phyloP scores from a whole-genome alignment of 75 land plant genomes.

The Pinus albicaulis region DNA sequence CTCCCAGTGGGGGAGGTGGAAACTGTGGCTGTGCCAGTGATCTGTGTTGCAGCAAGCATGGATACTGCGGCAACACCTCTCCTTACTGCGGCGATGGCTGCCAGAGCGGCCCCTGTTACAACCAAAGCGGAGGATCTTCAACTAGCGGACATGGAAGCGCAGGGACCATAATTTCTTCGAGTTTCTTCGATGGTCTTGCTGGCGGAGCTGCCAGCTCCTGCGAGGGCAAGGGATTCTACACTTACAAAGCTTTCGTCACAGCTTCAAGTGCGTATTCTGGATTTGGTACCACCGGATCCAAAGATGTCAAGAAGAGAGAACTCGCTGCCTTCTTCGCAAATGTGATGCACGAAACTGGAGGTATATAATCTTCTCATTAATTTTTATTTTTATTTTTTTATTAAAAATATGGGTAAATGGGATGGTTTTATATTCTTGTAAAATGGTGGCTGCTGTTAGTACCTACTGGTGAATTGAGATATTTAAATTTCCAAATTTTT shows the following conservation, averaged over 20 bases:
- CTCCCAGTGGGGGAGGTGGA: neutral
- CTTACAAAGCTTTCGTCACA: slow-evolving; percentile 14
- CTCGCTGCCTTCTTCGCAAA: slow-evolving; percentile 76
- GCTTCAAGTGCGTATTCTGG: slow-evolving; percentile 32
- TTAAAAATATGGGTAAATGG: too few relatives aligned
- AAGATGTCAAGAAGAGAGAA: slow-evolving; percentile 50
- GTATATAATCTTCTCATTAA: slow-evolving; percentile 9
- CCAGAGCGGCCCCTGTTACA: slow-evolving; percentile 20
- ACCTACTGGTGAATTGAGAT: too few relatives aligned
- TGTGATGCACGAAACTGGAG: slow-evolving; percentile 61
- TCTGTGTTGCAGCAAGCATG: slow-evolving; percentile 37
- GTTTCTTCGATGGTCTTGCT: neutral
- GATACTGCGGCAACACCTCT: slow-evolving; percentile 33
- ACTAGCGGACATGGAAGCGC: neutral
- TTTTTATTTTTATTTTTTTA: too few relatives aligned
- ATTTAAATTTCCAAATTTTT: too few relatives aligned
- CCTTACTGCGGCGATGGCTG: slow-evolving; percentile 46
- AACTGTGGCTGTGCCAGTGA: slow-evolving; percentile 24
- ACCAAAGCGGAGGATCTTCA: neutral
- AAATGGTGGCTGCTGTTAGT: too few relatives aligned
- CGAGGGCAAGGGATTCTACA: slow-evolving; percentile 20
- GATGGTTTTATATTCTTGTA: too few relatives aligned
- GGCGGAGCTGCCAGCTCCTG: neutral
- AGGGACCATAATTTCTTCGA: neutral
- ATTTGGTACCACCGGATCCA: slow-evolving; percentile 36